Evolutionary conservation across 75 land plant species (phyloP), one percentile per base, ranked within the genome.

Genomic region (Pseudotsuga menziesii): DNA sequence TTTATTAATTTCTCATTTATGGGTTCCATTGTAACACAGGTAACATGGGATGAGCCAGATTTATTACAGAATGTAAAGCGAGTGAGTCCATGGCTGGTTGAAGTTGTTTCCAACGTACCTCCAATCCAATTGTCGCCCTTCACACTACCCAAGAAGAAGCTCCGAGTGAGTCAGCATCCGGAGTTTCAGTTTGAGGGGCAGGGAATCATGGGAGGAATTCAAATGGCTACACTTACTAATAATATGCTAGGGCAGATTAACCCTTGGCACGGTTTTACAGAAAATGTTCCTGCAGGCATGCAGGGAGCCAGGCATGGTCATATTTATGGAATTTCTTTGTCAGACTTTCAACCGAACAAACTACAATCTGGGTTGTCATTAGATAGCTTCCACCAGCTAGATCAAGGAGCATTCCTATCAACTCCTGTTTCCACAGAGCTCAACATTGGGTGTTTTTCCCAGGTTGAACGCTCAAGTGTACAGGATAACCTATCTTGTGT

Each of bases 271-370:
- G 80, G 83, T 82, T 72, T 82, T 78, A 69, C 88, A 71, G 87
- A 90, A 55, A 85, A 85, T 79, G 84, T 88, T 85, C 85, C 96
- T 93, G 87, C 92, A 89, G 97, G 98, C 98, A 96, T 96, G 93
- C 97, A 94, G 98, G 98, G 98, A 96, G 92, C 98, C 97, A 96
- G 97, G 98, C 98, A 96, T 88, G 87, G 91, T 91, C 93, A 83
- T 58, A 76, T 74, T 80, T 83, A 82, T 75, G 92, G 92, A 84
- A 79, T 86, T 74, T 41, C 80, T 66, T 60, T 88, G 75, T 78
- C 89, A 64, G 91, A 92, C 81, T 80, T 89, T 78, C 86, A 81
- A 74, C 80, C 85, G 44, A 81, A 84, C 76, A 85, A 82, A 78
- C 81, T 80, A 32, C 79, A 80, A 72, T 72, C 78, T 70, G 83